These are phyloP conservation scores for Cladophialophora chaetospira DNA, from an alignment of 2,329 filamentous ascomycete species.

Conservation along the genomic window DNA sequence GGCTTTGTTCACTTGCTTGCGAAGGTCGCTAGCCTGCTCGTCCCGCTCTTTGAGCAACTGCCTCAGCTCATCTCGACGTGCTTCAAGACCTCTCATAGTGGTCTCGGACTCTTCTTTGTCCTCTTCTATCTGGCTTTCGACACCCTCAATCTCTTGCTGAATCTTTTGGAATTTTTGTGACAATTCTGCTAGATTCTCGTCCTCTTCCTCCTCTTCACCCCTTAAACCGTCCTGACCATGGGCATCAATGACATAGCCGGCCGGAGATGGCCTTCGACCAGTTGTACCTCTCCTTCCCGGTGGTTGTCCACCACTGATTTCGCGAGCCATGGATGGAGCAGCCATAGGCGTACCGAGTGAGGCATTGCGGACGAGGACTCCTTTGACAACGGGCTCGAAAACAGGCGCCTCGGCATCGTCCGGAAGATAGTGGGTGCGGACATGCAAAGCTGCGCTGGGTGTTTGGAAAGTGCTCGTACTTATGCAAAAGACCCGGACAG, in stretches of 20 bases:
- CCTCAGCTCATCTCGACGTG: constrained; percentile 77
- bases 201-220: constrained; percentile 54
- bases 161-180: constrained; percentile 79
- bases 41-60: constrained; percentile 85
- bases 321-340: constrained; percentile 63
- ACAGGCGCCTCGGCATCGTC: constrained; percentile 32
- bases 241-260: constrained; percentile 46
- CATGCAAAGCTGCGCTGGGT: constrained; percentile 78
- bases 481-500: constrained; percentile 87
- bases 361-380: constrained; percentile 55
- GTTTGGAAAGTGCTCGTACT: constrained; percentile 92
- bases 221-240: constrained; percentile 35
- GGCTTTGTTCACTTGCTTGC: constrained; percentile 75
- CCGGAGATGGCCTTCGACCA: constrained; percentile 76
- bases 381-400: constrained; percentile 51
- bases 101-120: constrained; percentile 71
- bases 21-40: constrained; percentile 80
- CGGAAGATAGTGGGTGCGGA: constrained; percentile 63
- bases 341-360: constrained; percentile 62
- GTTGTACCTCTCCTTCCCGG: constrained; percentile 65
- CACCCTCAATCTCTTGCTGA: constrained; percentile 80
- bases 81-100: constrained; percentile 68
- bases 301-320: constrained; percentile 60
- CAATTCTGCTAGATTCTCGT: constrained; percentile 72
- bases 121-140: constrained; percentile 64